Conservation (phyloP, 2,329 filamentous ascomycete species). For the Alternaria infectoria region DNA sequence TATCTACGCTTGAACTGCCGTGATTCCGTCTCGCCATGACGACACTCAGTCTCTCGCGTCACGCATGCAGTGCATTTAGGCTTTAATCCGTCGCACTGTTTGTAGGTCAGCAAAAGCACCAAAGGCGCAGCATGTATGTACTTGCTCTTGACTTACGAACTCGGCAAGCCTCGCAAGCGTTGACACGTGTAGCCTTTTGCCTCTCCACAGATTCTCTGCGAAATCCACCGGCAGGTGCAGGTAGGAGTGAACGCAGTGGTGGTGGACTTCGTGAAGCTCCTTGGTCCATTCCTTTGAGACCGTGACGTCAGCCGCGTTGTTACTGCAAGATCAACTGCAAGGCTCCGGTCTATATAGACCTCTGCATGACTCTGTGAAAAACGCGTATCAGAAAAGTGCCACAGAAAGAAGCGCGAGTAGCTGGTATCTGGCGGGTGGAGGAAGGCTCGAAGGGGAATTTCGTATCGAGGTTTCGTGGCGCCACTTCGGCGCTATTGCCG, state of each 20-base stretch:
- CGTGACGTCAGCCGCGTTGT: neutral
- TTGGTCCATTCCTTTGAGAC: slow-evolving; percentile 1
- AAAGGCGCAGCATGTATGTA: neutral
- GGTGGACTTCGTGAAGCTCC: neutral
- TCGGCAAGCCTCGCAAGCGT: slow-evolving; percentile 16
- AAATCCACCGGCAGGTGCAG: slow-evolving; percentile 1
- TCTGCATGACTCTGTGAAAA: neutral
- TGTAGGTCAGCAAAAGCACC: neutral
- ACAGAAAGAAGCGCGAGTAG: neutral
- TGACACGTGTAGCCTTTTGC: neutral
- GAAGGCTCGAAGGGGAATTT: neutral
- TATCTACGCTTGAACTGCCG: slow-evolving; percentile 14
- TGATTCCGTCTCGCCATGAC: slow-evolving; percentile 5
- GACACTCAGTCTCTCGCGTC: slow-evolving; percentile 7
- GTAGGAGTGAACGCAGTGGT: slow-evolving; percentile 7
- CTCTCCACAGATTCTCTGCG: neutral
- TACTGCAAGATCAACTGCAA: neutral
- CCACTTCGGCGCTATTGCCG: neutral
- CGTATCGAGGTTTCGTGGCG: slow-evolving; percentile 2
- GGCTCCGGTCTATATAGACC: too few relatives aligned
- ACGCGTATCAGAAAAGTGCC: neutral
- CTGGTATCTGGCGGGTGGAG: neutral
- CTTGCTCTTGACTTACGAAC: slow-evolving; percentile 15
- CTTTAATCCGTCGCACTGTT: slow-evolving; percentile 13
- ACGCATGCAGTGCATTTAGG: slow-evolving; percentile 15